phyloP scores from a whole-genome alignment of 2,329 filamentous ascomycete species.

The Monilinia laxa region DNA sequence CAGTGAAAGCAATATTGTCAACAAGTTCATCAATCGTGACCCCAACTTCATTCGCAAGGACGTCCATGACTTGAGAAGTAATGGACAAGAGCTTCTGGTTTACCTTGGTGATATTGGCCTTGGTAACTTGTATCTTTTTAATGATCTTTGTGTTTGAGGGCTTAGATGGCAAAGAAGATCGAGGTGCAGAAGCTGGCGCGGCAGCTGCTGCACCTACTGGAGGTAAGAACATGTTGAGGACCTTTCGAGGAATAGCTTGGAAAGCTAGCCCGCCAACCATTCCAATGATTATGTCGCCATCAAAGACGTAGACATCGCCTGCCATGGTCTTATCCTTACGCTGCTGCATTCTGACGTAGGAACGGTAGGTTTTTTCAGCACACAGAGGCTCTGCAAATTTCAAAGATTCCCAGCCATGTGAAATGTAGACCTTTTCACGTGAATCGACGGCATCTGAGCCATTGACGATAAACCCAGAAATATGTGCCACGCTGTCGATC shows the following conservation, averaged over 20 bases:
- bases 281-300: conserved; percentile 40
- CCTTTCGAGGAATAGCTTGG: conserved; percentile 22
- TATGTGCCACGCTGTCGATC: conserved; percentile 59
- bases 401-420: conserved; percentile 57
- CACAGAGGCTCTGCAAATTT: conserved; percentile 49
- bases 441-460: conserved; percentile 48
- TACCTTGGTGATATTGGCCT: conserved; percentile 32
- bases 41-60: conserved; percentile 56
- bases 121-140: conserved; percentile 18
- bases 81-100: conserved; percentile 38
- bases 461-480: conserved; percentile 62
- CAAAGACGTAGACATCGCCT: conserved; percentile 44
- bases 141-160: conserved; percentile 11
- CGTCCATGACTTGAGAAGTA: conserved; percentile 47
- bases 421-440: conserved; percentile 56
- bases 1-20: conserved; percentile 55
- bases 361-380: conserved; percentile 50
- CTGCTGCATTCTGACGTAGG: conserved; percentile 54
- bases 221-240: conserved; percentile 22
- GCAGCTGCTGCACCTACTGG: conserved; percentile 25
- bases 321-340: conserved; percentile 43
- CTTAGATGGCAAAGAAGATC: neutral
- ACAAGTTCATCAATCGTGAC: conserved; percentile 49
- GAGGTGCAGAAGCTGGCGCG: conserved; percentile 40
- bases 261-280: conserved; percentile 47